Evolutionary conservation across 192 early-diverging fungal genomes (phyloP), one percentile per base, ranked within the genome.

Genomic region (Mortierella antarctica): DNA sequence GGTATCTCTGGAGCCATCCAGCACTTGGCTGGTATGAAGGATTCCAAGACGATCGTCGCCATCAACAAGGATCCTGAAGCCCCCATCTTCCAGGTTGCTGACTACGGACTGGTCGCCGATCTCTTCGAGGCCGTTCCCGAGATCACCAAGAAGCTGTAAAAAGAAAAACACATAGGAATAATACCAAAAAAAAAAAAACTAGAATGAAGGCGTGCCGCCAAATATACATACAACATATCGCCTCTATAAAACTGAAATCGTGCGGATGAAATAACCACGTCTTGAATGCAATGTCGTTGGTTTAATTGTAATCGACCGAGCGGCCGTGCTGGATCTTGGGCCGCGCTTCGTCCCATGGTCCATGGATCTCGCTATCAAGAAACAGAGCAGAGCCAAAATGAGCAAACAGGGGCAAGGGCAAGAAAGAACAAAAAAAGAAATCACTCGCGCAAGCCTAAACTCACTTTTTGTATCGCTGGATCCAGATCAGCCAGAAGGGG

Each of bases 41-140:
- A 99, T 81, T 96, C 94, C 86, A 99, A 99, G 91, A 91, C 91
- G 54, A 99, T 99, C 87, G 97, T 96, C 48, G 95, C 95, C 63
- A 98, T 99, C 86, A 99, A 99, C 92, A 98, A 96, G 88, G 97
- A 99, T 71, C 88, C 95, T 18, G 97, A 99, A 69, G 96, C 96
- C 21, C 97, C 97, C 42, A 99, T 99, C 58, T 99, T 99, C 93
- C 93, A 94, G 86, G 93, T 99, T 54, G 93, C 97, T 42, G 97
- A 99, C 86, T 96, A 96, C 77, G 97, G 97, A 48, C 88, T 99
- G 48, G 96, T 98, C 59, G 96, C 91, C 40, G 97, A 99, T 83
- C 86, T 99, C 81, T 97, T 98, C 86, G 92, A 90, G 67, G 92
- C 92, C 69, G 86, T 98, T 53, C 97, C 97, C 49, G 97, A 98